phyloP scores from a whole-genome alignment of 169 alveolate species.

The Plasmodium adleri region DNA sequence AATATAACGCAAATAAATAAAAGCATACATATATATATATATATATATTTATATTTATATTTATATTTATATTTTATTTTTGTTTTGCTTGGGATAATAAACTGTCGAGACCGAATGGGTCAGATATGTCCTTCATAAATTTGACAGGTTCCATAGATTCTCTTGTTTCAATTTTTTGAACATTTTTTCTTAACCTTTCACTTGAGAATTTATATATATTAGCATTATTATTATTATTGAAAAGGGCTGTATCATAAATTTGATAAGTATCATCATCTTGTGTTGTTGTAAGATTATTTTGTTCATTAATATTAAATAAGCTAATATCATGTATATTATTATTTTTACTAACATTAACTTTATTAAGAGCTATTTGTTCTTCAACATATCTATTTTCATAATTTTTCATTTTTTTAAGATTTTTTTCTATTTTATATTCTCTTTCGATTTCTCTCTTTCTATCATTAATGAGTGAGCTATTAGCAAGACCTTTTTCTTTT shows the following conservation, averaged over 20 bases:
- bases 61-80: constrained; percentile 38
- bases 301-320: constrained; percentile 29
- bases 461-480: constrained; percentile 70
- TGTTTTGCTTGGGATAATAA: constrained; percentile 89
- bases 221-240: constrained; percentile 20
- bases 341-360: constrained; percentile 57
- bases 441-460: constrained; percentile 88
- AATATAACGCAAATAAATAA: neutral
- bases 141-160: constrained; percentile 91
- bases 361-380: constrained; percentile 58
- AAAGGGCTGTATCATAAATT: constrained; percentile 61
- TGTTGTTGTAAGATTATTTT: neutral
- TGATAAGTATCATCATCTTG: constrained; percentile 63
- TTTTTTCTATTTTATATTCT: constrained; percentile 84
- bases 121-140: constrained; percentile 88
- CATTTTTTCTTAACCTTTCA: constrained; percentile 70
- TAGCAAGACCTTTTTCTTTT: constrained; percentile 84
- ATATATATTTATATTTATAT: neutral
- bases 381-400: constrained; percentile 67
- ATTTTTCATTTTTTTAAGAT: constrained; percentile 80
- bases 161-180: constrained; percentile 83
- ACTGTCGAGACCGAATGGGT: constrained; percentile 92
- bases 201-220: constrained; percentile 70
- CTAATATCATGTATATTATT: constrained; percentile 63
- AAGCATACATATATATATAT: neutral